A percentile compares a stretch with the other conserved stretches of the same genome.
phyloP scores from a whole-genome alignment of 495 filamentous ascomycete species.

The Usnea hakonensis region DNA sequence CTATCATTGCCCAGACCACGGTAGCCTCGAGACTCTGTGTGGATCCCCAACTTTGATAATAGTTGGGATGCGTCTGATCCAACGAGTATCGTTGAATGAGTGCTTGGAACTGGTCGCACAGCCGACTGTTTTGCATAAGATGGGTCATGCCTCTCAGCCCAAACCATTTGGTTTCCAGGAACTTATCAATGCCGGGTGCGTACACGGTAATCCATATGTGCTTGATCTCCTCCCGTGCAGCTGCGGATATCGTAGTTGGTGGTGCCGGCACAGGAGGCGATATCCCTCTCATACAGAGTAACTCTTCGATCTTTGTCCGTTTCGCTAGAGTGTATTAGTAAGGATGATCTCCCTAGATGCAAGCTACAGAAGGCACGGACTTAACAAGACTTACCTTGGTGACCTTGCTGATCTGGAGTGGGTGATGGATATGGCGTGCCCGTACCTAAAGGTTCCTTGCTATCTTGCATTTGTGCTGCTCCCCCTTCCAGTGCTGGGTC shows the following conservation, averaged over 20 bases:
- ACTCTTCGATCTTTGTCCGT: slow-evolving; percentile 65
- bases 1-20: slow-evolving; percentile 62
- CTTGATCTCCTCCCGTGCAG: slow-evolving; percentile 58
- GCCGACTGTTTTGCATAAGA: slow-evolving; percentile 49
- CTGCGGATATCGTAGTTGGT: slow-evolving; percentile 44
- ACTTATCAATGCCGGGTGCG: slow-evolving; percentile 63
- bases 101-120: slow-evolving; percentile 55
- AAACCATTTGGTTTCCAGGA: slow-evolving; percentile 85
- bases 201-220: slow-evolving; percentile 71
- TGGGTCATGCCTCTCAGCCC: slow-evolving; percentile 42
- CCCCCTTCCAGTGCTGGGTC: slow-evolving; percentile 61
- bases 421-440: slow-evolving; percentile 36
- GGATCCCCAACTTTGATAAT: slow-evolving; percentile 35
- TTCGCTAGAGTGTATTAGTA: slow-evolving; percentile 45
- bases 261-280: slow-evolving; percentile 53
- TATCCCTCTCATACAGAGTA: slow-evolving; percentile 58
- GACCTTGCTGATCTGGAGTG: slow-evolving; percentile 32
- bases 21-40: slow-evolving; percentile 56
- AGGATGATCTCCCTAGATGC: background rate
- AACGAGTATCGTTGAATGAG: slow-evolving; percentile 42
- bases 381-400: slow-evolving; percentile 32
- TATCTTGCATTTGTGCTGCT: slow-evolving; percentile 20
- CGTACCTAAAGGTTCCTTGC: slow-evolving; percentile 30
- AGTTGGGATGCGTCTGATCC: slow-evolving; percentile 33
- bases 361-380: background rate